Evolutionary conservation across 2,329 filamentous ascomycete genomes (phyloP), one percentile per base, ranked within the genome.

Genomic region (Alternaria ethzedia): DNA sequence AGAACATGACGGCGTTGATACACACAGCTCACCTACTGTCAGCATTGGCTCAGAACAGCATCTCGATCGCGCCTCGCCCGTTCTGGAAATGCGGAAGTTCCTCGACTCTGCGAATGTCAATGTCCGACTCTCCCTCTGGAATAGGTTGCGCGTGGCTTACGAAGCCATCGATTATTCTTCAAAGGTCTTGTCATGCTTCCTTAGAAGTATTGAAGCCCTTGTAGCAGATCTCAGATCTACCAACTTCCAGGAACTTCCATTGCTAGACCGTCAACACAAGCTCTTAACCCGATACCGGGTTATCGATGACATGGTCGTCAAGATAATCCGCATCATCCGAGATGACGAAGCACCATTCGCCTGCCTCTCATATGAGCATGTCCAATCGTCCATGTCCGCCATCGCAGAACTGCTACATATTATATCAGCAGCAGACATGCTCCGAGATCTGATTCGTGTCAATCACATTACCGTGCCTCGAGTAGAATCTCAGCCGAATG

Each of bases 91-190:
- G 76, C 91, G 91, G 81, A 92, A 92, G 60, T 98, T 98, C 67
- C 84, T 99, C 4, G 86, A 91, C 57, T 89, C 88, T 51, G 94
- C 93, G 46, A 93, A 91, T 74, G 91, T 94, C 1, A 93, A 94
- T 57, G 83, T 98, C 54, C 89, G 93, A 36, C 83, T 98, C 1
- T 94, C 96, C 67, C 84, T 99, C 2, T 99, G 96, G 96, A 90
- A 91, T 65, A 89, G 93, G 54, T 86, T 99, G n/a, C 90, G 93
- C 41, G 91, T 96, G 67, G 95, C 96, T 0, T 99, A 99, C 74
- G 86, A 89, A 56, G 88, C 87, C 8, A 97, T 99, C 64, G 88
- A 91, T 8, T 97, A 97, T 72, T 83, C 88, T 0, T 94, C 95
- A 0, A 97, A 97, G 78, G 90, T 96, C 13, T 89, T 97, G 28